phyloP scores from a whole-genome alignment of 345 rosid genomes.

The Melaleuca alternifolia region DNA sequence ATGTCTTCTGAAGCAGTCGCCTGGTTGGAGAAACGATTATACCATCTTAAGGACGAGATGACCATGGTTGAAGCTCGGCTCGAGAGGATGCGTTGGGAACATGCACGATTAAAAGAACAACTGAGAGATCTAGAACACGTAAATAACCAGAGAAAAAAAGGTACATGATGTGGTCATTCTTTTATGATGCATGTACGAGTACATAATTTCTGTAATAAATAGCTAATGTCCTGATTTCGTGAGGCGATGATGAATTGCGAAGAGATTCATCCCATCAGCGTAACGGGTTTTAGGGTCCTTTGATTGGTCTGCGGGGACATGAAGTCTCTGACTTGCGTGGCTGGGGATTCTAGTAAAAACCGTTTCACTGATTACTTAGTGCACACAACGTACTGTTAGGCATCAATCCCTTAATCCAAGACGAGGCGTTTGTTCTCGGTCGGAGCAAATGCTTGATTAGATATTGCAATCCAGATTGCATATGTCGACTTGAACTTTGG shows the following conservation, averaged over 20 bases:
- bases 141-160: background rate
- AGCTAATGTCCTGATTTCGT: background rate
- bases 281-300: background rate
- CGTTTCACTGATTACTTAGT: background rate
- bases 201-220: background rate
- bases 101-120: conserved; percentile 41
- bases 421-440: background rate
- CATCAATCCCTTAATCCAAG: background rate
- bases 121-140: conserved; percentile 34
- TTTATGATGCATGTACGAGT: background rate
- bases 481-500: background rate
- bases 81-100: conserved; percentile 63
- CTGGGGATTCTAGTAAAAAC: background rate
- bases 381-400: background rate
- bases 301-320: background rate
- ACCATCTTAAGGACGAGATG: conserved; percentile 70
- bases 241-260: background rate
- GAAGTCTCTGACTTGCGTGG: background rate
- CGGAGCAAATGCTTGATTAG: background rate
- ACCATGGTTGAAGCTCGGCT: conserved; percentile 61
- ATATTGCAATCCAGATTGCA: background rate
- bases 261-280: background rate
- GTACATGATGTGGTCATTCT: background rate
- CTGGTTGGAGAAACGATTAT: conserved; percentile 70
- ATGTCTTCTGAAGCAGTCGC: conserved; percentile 32